phyloP scores from a whole-genome alignment of 192 early-diverging fungal species.

The Linnemannia zychae region DNA sequence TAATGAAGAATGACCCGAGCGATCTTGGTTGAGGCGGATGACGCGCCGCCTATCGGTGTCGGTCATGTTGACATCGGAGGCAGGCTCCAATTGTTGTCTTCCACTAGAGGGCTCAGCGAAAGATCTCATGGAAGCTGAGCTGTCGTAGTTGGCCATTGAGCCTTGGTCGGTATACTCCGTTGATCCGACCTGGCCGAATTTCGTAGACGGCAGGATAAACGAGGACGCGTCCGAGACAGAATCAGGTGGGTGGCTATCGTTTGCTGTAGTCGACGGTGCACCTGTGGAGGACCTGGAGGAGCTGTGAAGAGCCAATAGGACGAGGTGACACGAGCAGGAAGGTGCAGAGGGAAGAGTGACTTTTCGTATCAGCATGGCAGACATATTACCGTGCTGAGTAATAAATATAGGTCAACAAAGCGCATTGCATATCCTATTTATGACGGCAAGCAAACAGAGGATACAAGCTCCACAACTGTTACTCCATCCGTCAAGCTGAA shows the following conservation, averaged over 20 bases:
- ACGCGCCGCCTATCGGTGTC: neutral
- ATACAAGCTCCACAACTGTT: neutral
- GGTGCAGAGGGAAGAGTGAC: neutral
- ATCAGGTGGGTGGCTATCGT: neutral
- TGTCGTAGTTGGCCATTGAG: neutral
- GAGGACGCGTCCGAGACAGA: slow-evolving; percentile 11
- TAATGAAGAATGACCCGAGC: slow-evolving; percentile 16
- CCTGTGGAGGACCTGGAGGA: neutral
- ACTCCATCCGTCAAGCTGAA: neutral
- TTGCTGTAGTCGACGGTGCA: slow-evolving; percentile 3
- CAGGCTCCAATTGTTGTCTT: neutral
- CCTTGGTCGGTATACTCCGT: neutral
- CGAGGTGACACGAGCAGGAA: slow-evolving; percentile 12
- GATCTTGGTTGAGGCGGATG: neutral
- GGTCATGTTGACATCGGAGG: no score
- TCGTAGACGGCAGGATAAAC: slow-evolving; percentile 20
- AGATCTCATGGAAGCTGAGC: neutral
- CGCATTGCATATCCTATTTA: neutral
- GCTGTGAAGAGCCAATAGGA: neutral
- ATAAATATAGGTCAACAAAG: neutral
- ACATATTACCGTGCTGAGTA: slow-evolving; percentile 2
- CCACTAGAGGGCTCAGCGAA: neutral
- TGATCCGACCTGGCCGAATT: neutral
- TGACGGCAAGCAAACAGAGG: neutral
- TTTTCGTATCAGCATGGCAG: neutral